Base-by-base conservation (phyloP, 176 grass and related monocot genomes). In the Zoysia japonica region DNA sequence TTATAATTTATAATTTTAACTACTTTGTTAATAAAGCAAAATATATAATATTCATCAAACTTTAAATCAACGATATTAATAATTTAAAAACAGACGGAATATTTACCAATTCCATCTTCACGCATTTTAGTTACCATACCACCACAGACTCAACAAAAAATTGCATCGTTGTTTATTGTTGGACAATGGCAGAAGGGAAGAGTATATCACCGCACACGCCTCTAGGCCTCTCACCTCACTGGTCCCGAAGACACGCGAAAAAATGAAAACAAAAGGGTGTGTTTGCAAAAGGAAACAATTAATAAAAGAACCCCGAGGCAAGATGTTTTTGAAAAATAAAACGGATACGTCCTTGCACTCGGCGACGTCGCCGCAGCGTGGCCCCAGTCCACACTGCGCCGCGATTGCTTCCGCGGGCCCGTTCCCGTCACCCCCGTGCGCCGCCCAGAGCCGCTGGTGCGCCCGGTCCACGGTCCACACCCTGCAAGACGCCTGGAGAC, bases 101-200 rank as follows among this genome's bases (percentile, higher is more conserved):
- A 28, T 28, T 28, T 28, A 28, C 28, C 28, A 28, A 0, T 28
- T 28, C 28, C 28, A 28, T 28, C 28, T 28, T 28, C 28, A 28
- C 28, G 28, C 28, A 28, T 28, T 28, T 28, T 28, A 28, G 28
- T 28, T 28, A 28, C 28, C 28, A 28, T 28, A 28, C 28, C 28
- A 28, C 28, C 28, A 28, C 28, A 28, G 28, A 28, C 28, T 28
- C 28, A 28, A 28, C 28, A 28, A 28, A 28, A 28, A 28, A 28
- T 28, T 28, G 28, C 28, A 28, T 28, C 28, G 28, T 28, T 28
- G 28, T 28, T 28, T 28, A 28, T 28, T 28, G 75, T 83, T 9
- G 75, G 86, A 80, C 55, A 70, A 76, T 28, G 28, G 28, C 28
- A 28, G 28, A 88, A 84, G 47, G 80, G 69, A 80, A 75, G 47